Percentiles rank a stretch among this genome's conserved stretches.
Evolutionary conservation across 2,329 filamentous ascomycete species (phyloP).

Genomic region (Trichoderma endophyticum): DNA sequence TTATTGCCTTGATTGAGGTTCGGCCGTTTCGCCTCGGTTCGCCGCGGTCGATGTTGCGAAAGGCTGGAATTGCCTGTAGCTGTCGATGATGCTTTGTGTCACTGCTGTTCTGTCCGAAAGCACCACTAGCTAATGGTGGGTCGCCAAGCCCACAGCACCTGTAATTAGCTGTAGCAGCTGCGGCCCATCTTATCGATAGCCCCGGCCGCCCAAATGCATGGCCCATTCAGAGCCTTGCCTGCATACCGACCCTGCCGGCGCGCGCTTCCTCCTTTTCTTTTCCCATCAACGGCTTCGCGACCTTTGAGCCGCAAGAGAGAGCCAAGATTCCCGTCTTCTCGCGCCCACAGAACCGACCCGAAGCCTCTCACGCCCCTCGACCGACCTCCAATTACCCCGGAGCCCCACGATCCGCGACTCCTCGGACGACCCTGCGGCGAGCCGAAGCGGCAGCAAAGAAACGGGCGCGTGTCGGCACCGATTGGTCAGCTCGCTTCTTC

Average conservation of each 20-base stretch:
- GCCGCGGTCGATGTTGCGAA: not conserved
- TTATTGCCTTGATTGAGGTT: not conserved
- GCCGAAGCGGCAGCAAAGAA: not conserved
- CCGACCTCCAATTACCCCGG: not conserved
- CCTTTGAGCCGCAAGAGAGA: not conserved
- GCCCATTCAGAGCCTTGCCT: not conserved
- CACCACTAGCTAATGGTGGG: not conserved
- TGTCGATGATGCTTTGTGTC: not conserved
- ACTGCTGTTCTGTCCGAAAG: not conserved
- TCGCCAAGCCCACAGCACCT: slow-evolving; percentile 3
- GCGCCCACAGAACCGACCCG: not conserved
- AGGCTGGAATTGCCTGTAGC: not conserved
- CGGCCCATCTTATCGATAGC: slow-evolving; percentile 16
- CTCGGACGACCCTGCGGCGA: not conserved
- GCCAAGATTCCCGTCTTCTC: not conserved
- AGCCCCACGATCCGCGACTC: not conserved
- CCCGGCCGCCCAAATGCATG: not conserved
- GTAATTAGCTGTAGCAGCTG: not conserved
- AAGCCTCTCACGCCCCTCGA: not conserved
- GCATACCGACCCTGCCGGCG: slow-evolving; percentile 19
- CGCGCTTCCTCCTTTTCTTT: slow-evolving; percentile 4
- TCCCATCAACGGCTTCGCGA: not conserved
- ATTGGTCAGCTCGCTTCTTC: slow-evolving; percentile 3
- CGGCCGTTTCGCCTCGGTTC: not conserved
- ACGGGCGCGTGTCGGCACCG: not conserved